A percentile compares a stretch with the other conserved stretches of the same genome.
These are phyloP conservation scores for Ophiocytium majus DNA, from an alignment of 352 stramenopile genomes.

Conservation along the genomic window DNA sequence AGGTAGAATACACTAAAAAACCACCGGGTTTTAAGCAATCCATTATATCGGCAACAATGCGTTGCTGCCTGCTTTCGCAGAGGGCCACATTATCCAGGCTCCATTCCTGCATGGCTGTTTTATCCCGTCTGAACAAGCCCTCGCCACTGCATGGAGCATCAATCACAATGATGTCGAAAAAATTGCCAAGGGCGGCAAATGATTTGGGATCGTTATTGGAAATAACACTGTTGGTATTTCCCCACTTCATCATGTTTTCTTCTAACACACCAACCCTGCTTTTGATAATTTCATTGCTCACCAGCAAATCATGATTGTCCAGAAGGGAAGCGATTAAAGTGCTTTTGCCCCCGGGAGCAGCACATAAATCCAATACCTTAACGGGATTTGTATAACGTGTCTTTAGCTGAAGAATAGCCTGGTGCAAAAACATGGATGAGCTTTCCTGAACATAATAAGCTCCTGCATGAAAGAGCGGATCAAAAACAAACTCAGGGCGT, in stretches of 20 bases:
- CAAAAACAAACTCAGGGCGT: neutral
- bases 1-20: neutral
- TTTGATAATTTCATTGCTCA: neutral
- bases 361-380: neutral
- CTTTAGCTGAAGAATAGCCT: neutral
- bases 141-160: neutral
- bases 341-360: constrained; percentile 9
- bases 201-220: neutral
- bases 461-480: constrained; percentile 4
- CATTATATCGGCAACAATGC: neutral
- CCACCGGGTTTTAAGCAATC: neutral
- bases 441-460: constrained; percentile 9
- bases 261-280: neutral
- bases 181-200: neutral
- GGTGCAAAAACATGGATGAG: constrained; percentile 3
- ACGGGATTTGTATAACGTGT: neutral
- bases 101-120: neutral
- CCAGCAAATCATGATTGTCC: neutral
- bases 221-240: neutral
- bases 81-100: neutral
- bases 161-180: neutral
- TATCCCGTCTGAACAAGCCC: neutral
- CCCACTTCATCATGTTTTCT: neutral
- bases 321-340: neutral
- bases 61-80: neutral